A percentile compares a stretch with the other conserved stretches of the same genome.
Evolutionary conservation across 169 alveolate genomes (phyloP).

Genomic region (Besnoitia besnoiti): DNA sequence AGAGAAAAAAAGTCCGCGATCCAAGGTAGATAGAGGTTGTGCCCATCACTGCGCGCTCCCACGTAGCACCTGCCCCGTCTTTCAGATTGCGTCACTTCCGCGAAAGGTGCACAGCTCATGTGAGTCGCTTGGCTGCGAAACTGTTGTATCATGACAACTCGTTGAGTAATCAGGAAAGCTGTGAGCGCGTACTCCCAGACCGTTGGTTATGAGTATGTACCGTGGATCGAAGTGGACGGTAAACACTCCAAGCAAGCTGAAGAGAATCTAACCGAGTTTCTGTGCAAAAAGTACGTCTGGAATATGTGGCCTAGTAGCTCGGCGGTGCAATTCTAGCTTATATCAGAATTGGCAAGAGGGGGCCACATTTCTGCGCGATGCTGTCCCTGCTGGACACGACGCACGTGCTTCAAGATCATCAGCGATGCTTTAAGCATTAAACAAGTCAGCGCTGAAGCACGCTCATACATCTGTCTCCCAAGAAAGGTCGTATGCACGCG

Average conservation of each 20-base stretch:
- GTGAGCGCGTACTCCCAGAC: slow-evolving; percentile 12
- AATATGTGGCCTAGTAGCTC: neutral
- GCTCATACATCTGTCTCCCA: no score
- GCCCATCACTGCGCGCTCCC: neutral
- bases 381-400: slow-evolving; percentile 3
- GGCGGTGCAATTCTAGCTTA: neutral
- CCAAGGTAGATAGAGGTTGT: neutral
- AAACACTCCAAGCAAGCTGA: slow-evolving; percentile 11
- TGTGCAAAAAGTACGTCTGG: slow-evolving; percentile 1
- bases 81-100: slow-evolving; percentile 19
- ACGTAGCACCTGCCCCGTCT: neutral
- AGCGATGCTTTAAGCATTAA: slow-evolving; percentile 7
- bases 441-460: neutral
- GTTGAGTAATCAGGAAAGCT: slow-evolving; percentile 14
- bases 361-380: slow-evolving; percentile 33
- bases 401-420: neutral
- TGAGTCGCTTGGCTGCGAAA: neutral
- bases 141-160: neutral
- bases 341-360: slow-evolving; percentile 5
- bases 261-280: slow-evolving; percentile 24
- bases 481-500: no score
- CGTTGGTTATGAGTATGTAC: slow-evolving; percentile 22
- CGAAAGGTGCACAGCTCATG: neutral
- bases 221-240: slow-evolving; percentile 29
- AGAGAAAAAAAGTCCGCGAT: neutral